Evolutionary conservation across 371 early-diverging fungal genomes (phyloP).

Genomic region (Mucor circinelloides): DNA sequence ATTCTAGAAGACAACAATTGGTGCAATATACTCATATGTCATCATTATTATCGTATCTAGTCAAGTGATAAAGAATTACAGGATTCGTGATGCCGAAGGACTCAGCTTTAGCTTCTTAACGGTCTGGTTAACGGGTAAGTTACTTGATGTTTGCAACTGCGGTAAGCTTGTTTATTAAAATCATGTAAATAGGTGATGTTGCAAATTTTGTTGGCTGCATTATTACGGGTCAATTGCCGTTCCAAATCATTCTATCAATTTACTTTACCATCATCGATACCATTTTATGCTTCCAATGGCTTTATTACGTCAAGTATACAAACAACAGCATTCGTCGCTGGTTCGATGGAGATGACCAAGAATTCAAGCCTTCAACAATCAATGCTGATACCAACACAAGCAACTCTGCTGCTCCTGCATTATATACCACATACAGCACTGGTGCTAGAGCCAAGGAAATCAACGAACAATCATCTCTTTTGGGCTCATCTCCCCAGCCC

Average conservation of each 20-base stretch:
- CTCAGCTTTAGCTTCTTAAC: conserved; percentile 60
- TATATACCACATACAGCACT: conserved; percentile 8
- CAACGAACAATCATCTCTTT: conserved; percentile 19
- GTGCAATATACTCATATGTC: not conserved
- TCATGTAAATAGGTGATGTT: conserved; percentile 60
- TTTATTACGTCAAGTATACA: conserved; percentile 47
- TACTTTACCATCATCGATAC: conserved; percentile 48
- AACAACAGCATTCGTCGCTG: conserved; percentile 37
- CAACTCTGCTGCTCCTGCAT: not conserved
- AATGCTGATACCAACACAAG: not conserved
- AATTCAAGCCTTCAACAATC: conserved; percentile 1
- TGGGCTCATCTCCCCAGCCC: conserved; percentile 11
- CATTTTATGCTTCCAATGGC: conserved; percentile 45
- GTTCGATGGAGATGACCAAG: conserved; percentile 29
- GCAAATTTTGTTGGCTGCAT: conserved; percentile 72
- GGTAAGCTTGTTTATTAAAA: not conserved
- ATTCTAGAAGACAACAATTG: not conserved
- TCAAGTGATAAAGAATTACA: conserved; percentile 68
- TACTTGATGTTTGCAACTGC: not conserved
- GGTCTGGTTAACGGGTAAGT: conserved; percentile 64
- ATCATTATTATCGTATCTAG: conserved; percentile 29
- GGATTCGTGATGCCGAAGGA: conserved; percentile 53
- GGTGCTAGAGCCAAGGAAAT: conserved; percentile 9
- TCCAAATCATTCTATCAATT: conserved; percentile 60
- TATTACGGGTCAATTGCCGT: conserved; percentile 69